A percentile compares a stretch with the other conserved stretches of the same genome.
Evolutionary conservation across 768 basidiomycete species (phyloP).

Genomic region (Cystofilobasidium bisporidii): DNA sequence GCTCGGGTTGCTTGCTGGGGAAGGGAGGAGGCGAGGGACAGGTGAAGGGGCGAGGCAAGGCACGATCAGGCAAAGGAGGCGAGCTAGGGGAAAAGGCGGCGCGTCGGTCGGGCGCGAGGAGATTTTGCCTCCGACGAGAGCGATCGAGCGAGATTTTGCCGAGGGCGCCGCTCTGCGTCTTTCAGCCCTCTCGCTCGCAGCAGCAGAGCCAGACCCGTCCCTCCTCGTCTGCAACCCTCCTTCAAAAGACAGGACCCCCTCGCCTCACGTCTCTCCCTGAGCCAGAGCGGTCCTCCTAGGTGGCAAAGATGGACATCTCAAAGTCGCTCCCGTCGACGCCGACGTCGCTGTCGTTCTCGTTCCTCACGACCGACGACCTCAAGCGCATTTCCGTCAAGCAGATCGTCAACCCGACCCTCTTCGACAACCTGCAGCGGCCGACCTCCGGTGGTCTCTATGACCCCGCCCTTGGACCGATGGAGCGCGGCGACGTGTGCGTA

Average conservation of each 20-base stretch:
- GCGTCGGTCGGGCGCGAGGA: too few species aligned
- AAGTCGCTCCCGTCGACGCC: constrained; percentile 78
- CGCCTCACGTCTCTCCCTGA: background rate
- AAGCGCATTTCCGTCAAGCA: constrained; percentile 94
- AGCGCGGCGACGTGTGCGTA: constrained; percentile 79
- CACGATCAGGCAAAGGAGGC: too few species aligned
- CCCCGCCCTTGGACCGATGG: constrained; percentile 82
- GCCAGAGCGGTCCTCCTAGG: background rate
- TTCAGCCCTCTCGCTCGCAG: too few species aligned
- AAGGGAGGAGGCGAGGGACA: too few species aligned
- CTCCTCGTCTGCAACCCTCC: too few species aligned
- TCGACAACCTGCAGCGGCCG: constrained; percentile 88
- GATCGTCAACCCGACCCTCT: constrained; percentile 80
- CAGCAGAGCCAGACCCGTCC: too few species aligned
- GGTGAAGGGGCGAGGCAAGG: too few species aligned
- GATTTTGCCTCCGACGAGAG: too few species aligned
- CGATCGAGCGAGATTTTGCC: too few species aligned
- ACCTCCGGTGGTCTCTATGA: constrained; percentile 90
- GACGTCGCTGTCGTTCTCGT: constrained; percentile 80
- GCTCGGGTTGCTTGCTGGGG: too few species aligned
- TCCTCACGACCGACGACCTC: constrained; percentile 77
- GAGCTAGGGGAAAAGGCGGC: too few species aligned
- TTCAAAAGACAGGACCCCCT: background rate
- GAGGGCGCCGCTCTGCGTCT: too few species aligned
- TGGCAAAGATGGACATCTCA: constrained; percentile 64